These are phyloP conservation scores for Boletus smithii DNA, from an alignment of 1,284 basidiomycete genomes.

Conservation along the genomic window DNA sequence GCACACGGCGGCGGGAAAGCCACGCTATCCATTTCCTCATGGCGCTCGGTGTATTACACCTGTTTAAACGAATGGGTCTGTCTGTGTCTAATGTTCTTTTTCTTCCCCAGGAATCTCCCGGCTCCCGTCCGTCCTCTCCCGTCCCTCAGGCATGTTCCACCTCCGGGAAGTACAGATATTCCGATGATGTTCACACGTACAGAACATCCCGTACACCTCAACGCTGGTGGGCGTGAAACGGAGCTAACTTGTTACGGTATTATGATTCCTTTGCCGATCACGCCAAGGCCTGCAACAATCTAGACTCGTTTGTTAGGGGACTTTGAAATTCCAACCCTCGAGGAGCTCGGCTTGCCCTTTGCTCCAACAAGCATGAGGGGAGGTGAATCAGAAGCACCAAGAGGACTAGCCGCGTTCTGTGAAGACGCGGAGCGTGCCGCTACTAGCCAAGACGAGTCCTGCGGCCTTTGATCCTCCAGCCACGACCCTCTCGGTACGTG, in stretches of 20 bases:
- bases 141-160: conserved; percentile 12
- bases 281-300: conserved; percentile 7
- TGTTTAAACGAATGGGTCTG: background rate
- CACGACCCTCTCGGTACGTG: conserved; percentile 18
- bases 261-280: conserved; percentile 16
- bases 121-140: conserved; percentile 15
- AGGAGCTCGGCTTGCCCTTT: conserved; percentile 41
- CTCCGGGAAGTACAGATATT: conserved; percentile 12
- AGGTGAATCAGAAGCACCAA: conserved; percentile 44
- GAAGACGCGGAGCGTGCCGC: conserved; percentile 37
- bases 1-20: conserved; percentile 2
- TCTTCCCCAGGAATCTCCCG: conserved; percentile 16
- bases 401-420: conserved; percentile 38
- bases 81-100: background rate
- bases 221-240: conserved; percentile 17
- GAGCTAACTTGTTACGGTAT: conserved; percentile 19
- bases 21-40: conserved; percentile 7
- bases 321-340: conserved; percentile 45
- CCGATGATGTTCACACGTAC: conserved; percentile 19
- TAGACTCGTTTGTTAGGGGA: conserved; percentile 36
- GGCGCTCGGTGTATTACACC: conserved; percentile 6
- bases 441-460: conserved; percentile 34
- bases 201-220: conserved; percentile 21
- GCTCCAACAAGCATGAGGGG: conserved; percentile 44
- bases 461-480: conserved; percentile 18